A percentile compares a stretch with the other conserved stretches of the same genome.
Conservation (phyloP, 2,329 filamentous ascomycete genomes). For the Aspergillus nomiae region DNA sequence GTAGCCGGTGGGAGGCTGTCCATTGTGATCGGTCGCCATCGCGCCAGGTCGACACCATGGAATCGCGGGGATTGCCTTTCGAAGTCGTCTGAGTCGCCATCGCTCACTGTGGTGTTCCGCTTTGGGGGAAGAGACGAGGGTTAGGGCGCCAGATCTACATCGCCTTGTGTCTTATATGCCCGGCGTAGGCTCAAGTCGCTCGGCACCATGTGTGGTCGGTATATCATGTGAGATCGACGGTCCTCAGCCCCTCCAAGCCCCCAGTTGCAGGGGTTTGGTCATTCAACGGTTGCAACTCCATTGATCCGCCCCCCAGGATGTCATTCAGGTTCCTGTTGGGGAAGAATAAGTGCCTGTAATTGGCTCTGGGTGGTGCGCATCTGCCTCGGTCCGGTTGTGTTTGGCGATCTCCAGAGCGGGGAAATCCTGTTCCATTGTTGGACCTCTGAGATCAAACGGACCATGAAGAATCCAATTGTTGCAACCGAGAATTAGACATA, state of each 20-base stretch:
- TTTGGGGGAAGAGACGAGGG: neutral
- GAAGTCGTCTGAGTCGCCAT: neutral
- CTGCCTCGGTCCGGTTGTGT: neutral
- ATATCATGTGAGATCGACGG: neutral
- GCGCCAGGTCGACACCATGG: neutral
- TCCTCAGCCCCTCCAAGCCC: neutral
- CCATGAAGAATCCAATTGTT: neutral
- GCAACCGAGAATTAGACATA: neutral
- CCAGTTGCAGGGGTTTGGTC: neutral
- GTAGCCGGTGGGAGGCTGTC: neutral
- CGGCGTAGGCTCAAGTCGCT: neutral
- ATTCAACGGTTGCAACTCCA: neutral
- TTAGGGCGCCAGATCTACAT: neutral
- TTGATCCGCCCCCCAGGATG: neutral
- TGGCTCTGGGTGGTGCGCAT: neutral
- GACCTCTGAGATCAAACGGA: neutral
- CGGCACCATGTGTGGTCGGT: neutral
- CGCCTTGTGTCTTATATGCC: neutral
- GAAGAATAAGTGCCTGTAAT: neutral
- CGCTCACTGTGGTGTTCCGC: rapidly evolving
- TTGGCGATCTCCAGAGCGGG: neutral
- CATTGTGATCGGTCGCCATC: neutral
- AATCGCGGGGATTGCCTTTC: neutral
- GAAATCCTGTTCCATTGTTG: neutral
- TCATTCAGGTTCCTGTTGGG: neutral